Percentiles rank a stretch among this genome's conserved stretches.
Conservation (phyloP, 257 asterid species). For the Nicotiana attenuata region DNA sequence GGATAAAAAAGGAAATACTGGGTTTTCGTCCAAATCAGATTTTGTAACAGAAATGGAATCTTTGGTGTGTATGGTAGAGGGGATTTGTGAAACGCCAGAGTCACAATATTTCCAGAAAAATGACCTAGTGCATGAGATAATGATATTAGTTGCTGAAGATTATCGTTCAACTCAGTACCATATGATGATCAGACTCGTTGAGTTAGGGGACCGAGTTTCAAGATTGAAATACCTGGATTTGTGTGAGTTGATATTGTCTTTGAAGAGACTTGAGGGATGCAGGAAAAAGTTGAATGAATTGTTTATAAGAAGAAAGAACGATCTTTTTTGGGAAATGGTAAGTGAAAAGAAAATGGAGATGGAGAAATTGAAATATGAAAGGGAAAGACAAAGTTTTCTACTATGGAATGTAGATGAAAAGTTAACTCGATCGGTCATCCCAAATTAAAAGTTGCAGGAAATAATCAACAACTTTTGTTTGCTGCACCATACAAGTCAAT, state of each 20-base stretch:
- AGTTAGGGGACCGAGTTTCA: not conserved
- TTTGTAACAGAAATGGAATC: conserved; percentile 22
- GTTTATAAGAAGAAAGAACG: conserved; percentile 27
- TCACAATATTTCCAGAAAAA: conserved; percentile 20
- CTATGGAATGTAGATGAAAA: conserved; percentile 4
- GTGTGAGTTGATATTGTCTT: conserved; percentile 29
- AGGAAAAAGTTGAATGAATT: conserved; percentile 20
- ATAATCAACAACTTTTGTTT: conserved; percentile 6
- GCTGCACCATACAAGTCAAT: conserved; percentile 4
- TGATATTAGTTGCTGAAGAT: conserved; percentile 33
- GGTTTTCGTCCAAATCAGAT: not conserved
- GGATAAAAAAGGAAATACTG: not conserved
- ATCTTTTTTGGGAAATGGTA: conserved; percentile 32
- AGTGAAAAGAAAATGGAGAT: conserved; percentile 13
- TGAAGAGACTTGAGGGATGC: conserved; percentile 27
- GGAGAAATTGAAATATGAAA: conserved; percentile 15
- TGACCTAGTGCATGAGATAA: conserved; percentile 26
- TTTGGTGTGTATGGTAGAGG: conserved; percentile 32
- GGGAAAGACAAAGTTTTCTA: conserved; percentile 15
- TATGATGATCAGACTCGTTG: conserved; percentile 26
- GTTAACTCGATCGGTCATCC: conserved; percentile 1
- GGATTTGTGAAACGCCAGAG: conserved; percentile 32
- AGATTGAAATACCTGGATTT: conserved; percentile 22
- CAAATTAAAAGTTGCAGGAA: conserved; percentile 9
- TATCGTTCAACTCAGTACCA: conserved; percentile 31